phyloP scores from a whole-genome alignment of 1,284 basidiomycete genomes.

The Moesziomyces sp. region DNA sequence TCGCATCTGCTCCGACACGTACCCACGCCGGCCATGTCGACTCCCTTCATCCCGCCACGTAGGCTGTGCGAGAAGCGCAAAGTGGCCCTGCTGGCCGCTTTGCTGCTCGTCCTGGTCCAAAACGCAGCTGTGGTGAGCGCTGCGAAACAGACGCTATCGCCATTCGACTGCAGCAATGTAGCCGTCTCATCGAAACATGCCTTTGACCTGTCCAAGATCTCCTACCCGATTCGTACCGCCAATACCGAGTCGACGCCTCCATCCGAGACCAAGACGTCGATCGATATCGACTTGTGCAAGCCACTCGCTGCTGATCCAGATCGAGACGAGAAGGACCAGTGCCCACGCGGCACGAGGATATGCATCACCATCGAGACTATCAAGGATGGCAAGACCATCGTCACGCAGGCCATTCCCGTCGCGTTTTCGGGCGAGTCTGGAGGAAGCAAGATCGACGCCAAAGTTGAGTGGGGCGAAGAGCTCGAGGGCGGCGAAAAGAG shows the following conservation, averaged over 20 bases:
- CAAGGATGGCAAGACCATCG: slow-evolving; percentile 43
- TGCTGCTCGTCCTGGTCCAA: slow-evolving; percentile 17
- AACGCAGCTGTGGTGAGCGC: slow-evolving; percentile 6
- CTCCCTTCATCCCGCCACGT: slow-evolving; percentile 3
- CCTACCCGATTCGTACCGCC: slow-evolving; percentile 44
- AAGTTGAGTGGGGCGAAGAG: slow-evolving; percentile 41
- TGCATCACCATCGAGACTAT: slow-evolving; percentile 52
- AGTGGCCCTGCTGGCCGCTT: slow-evolving; percentile 7
- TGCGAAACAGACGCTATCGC: slow-evolving; percentile 38
- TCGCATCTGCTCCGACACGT: slow-evolving; percentile 6
- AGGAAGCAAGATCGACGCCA: slow-evolving; percentile 39
- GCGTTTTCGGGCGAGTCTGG: slow-evolving; percentile 44
- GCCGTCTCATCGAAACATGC: slow-evolving; percentile 35
- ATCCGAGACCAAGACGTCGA: slow-evolving; percentile 36
- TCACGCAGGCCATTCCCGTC: slow-evolving; percentile 52
- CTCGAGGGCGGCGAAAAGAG: slow-evolving; percentile 48
- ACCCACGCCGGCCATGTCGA: slow-evolving; percentile 5
- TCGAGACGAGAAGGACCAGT: slow-evolving; percentile 43
- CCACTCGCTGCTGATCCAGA: slow-evolving; percentile 30
- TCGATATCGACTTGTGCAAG: slow-evolving; percentile 51
- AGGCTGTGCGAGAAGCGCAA: slow-evolving; percentile 5
- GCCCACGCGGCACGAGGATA: slow-evolving; percentile 48
- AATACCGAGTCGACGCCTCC: slow-evolving; percentile 44
- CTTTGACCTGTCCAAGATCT: slow-evolving; percentile 45
- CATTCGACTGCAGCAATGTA: slow-evolving; percentile 45